Evolutionary conservation across 1,284 basidiomycete species (phyloP), one percentile per base, ranked within the genome.

Genomic region (Athelia sp.): DNA sequence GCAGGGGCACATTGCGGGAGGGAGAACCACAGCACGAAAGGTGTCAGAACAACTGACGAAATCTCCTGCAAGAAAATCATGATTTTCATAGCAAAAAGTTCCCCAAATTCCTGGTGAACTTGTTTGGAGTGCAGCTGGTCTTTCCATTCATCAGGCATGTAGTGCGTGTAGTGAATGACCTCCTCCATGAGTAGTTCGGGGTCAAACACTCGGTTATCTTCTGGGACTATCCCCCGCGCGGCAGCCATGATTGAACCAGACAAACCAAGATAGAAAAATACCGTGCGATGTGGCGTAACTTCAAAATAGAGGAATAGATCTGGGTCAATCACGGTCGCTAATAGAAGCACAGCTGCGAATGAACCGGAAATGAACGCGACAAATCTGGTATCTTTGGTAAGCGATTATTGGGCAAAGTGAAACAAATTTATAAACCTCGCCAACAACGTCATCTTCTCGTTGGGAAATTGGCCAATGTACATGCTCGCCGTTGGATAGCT

Each of bases 381-480:
- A 63, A 99, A 99, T 55, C 92, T 93, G 43, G 40, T 32, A 29
- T 17, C n/a, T n/a, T 22, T 36, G 42, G 21, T 1, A 4, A 31
- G 36, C 15, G 9, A 44, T 31, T 4, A 29, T 13, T 14, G 38
- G 18, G 46, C 23, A 34, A 4, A 29, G 4, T 24, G 44, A 2
- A n/a, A n/a, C n/a, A 43, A 21, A 18, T 17, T 15, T 36, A 9
- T 43, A 23, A 61, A 93, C 93, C 92, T 82, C 75, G 95, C 91
- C 49, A 95, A 73, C 26, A 98, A 71, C 0, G 93, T 89, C 15
- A 93, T 75, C 60, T 94, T 90, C 63, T 94, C 93, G 61, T 98
- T 98, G 0, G 96, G 96, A 63, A 97, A 99, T 64, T 98, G 96
- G 22, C 93, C 93, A 53, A 98, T 93, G 66, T 98, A 99, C 75